Evolutionary conservation across 352 stramenopile species (phyloP), one percentile per base, ranked within the genome.

Genomic region (Thraustochytrium striatum): DNA sequence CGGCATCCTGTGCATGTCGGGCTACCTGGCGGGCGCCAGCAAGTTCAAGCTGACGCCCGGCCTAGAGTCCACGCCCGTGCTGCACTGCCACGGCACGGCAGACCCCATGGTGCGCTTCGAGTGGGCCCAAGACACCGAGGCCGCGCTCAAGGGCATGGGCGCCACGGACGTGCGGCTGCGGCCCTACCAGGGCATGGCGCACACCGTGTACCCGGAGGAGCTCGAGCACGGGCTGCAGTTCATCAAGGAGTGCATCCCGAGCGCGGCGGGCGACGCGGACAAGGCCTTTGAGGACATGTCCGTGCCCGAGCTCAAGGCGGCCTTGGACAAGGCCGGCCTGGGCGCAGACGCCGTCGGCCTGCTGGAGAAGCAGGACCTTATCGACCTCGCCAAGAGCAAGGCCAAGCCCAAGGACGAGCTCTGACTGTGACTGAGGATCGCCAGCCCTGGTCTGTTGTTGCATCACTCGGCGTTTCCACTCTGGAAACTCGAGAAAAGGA

Each of bases 1-100:
- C 0, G 90, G 90, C 8, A 78, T 92, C 25, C 82, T 93, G 36
- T 82, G 86, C 39, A 87, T 93, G 79, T 93, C 87, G 2, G 88
- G 88, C 7, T 91, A 91, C 62, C 84, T 94, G 39, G 88, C 90
- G 8, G 89, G 88, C 72, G 70, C 82, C 36, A 69, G 79, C 30
- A 85, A 89, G 82, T 72, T 84, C 72, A 9, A 55, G 28, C 50
- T 57, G 30, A 53, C 19, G 36, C 41, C 89, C 28, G 65, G 44
- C 30, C 35, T 58, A n/a, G 52, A 79, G 57, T 21, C 30, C 69
- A 70, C 57, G 53, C 69, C 69, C 13, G 57, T 79, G 2, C 50
- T 79, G 69, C 69, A 72, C 38, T 50, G 53, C 33, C 69, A 79
- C 69, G 69, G 69, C 21, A 53, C 16, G 19, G 36, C 32, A 3